Evolutionary conservation across 2,329 filamentous ascomycete genomes (phyloP).

Genomic region (Colletotrichum musicola): DNA sequence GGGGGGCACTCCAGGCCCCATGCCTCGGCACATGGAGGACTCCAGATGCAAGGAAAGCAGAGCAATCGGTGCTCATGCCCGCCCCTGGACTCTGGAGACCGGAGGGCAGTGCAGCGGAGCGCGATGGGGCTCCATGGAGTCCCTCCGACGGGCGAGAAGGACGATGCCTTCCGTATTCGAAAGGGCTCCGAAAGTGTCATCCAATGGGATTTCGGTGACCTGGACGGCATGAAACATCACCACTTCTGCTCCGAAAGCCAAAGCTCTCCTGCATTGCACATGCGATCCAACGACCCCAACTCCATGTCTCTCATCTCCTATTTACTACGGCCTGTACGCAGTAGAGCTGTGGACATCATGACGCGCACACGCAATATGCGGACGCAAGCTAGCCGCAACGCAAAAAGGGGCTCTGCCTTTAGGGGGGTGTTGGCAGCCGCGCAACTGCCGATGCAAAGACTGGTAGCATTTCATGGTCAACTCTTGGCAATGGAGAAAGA

Average conservation of each 20-base stretch:
- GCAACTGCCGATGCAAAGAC: conserved; percentile 24
- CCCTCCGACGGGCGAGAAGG: conserved; percentile 28
- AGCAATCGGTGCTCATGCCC: conserved; percentile 1
- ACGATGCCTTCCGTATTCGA: conserved; percentile 36
- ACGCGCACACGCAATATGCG: no score
- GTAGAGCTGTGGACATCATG: no score
- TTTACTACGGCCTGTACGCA: background rate
- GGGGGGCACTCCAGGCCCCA: background rate
- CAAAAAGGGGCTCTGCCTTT: conserved; percentile 2
- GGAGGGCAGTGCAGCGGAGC: conserved; percentile 34
- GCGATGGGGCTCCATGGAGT: conserved; percentile 30
- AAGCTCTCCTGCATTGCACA: conserved; percentile 22
- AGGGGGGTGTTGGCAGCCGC: background rate
- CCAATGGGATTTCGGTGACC: conserved; percentile 16
- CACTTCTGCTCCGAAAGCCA: conserved; percentile 22
- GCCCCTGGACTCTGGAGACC: conserved; percentile 14
- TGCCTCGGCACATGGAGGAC: conserved; percentile 26
- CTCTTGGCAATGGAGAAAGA: conserved; percentile 1
- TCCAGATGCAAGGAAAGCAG: background rate
- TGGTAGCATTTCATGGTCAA: background rate
- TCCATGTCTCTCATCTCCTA: conserved; percentile 13
- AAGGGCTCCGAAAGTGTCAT: conserved; percentile 13
- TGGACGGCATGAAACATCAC: conserved; percentile 30
- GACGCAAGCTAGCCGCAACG: background rate
- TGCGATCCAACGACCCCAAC: conserved; percentile 19